phyloP scores from a whole-genome alignment of 1,139 yeast genomes.

The Candida sanyaensis region DNA sequence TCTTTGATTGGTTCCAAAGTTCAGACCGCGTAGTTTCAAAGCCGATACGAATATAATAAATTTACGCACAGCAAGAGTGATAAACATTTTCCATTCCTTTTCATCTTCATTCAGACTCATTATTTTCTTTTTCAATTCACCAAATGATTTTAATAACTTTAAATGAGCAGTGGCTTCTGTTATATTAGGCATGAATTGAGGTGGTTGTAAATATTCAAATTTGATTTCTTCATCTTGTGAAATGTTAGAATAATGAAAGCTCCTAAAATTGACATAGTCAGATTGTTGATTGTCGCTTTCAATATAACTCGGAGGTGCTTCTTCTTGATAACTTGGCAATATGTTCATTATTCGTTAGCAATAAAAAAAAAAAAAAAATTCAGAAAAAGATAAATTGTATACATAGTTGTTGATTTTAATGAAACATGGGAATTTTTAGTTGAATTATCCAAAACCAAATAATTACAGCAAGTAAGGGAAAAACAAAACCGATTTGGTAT shows the following conservation, averaged over 20 bases:
- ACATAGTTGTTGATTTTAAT: no score
- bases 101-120: conserved; percentile 14
- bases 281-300: background rate
- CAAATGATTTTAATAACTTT: conserved; percentile 31
- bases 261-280: background rate
- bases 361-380: no score
- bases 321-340: background rate
- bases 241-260: conserved; percentile 19
- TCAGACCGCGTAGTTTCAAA: conserved; percentile 8
- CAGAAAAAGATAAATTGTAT: no score
- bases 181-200: conserved; percentile 1
- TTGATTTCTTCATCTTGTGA: background rate
- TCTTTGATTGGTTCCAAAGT: background rate
- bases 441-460: no score
- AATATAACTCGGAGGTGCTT: no score
- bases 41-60: conserved; percentile 29
- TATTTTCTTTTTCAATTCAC: background rate
- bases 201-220: background rate
- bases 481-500: background rate
- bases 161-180: conserved; percentile 25
- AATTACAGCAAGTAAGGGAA: background rate
- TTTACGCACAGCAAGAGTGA: conserved; percentile 31
- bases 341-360: background rate
- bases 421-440: no score
- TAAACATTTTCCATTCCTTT: conserved; percentile 31